Conservation (phyloP, 208 protist genomes). For the Acanthamoeba culbertsoni region DNA sequence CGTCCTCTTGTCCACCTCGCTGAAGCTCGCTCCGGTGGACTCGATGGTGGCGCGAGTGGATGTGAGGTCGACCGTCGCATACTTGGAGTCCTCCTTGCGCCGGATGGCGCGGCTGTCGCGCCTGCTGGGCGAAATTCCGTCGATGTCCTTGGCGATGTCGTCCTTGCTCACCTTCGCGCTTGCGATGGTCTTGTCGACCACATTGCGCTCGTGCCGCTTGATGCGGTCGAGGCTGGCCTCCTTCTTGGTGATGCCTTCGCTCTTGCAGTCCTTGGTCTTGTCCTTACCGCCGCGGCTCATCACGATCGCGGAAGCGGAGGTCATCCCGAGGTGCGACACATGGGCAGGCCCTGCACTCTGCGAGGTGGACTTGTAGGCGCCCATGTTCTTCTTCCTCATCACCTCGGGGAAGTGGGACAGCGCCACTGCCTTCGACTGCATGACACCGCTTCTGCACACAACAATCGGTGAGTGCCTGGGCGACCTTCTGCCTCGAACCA, state of each 20-base stretch:
- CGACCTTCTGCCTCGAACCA: too few relatives aligned
- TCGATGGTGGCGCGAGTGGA: too few relatives aligned
- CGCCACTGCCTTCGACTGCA: not conserved
- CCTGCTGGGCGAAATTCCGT: not conserved
- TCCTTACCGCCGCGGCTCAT: not conserved
- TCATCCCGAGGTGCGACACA: not conserved
- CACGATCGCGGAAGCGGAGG: not conserved
- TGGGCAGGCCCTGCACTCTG: not conserved
- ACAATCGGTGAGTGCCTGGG: not conserved
- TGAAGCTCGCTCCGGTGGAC: too few relatives aligned
- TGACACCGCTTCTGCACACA: not conserved
- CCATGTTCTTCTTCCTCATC: conserved; percentile 34
- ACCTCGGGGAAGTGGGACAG: conserved; percentile 16
- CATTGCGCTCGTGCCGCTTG: too few relatives aligned
- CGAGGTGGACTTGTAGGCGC: not conserved
- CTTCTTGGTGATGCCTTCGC: too few relatives aligned
- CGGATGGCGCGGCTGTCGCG: not conserved
- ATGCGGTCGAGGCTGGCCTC: too few relatives aligned
- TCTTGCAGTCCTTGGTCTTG: not conserved
- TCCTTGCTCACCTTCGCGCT: too few relatives aligned
- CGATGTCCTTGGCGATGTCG: not conserved
- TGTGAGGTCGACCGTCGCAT: not conserved
- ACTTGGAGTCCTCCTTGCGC: not conserved
- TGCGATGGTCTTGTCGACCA: not conserved
- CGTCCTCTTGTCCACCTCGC: too few relatives aligned